Conservation (phyloP, 768 basidiomycete species). For the Phanerochaete sordida region DNA sequence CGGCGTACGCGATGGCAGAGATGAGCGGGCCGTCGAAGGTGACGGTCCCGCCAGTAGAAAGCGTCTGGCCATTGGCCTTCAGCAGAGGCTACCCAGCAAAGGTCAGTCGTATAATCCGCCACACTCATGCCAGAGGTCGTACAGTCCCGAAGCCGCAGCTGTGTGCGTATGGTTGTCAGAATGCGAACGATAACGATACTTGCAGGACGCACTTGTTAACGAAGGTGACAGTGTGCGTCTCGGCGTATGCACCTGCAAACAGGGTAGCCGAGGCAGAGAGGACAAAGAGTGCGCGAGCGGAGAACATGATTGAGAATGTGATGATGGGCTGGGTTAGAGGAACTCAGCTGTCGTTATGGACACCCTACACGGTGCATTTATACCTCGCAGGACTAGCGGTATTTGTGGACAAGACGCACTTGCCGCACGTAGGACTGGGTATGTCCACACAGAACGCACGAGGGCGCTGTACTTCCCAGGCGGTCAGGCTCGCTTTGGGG, state of each 20-base stretch:
- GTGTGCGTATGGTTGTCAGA: no score
- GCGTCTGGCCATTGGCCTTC: slow-evolving; percentile 34
- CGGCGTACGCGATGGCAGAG: slow-evolving; percentile 41
- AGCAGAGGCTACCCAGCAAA: slow-evolving; percentile 30
- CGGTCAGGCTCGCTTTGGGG: no score
- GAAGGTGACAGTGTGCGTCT: not conserved
- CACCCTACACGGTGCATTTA: no score
- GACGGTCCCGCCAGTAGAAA: slow-evolving; percentile 35
- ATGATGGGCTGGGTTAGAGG: no score
- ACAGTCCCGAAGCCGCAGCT: not conserved
- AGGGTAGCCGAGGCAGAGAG: not conserved
- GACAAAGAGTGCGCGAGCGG: not conserved
- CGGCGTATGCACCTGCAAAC: not conserved
- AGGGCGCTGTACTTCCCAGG: no score
- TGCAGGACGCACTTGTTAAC: not conserved
- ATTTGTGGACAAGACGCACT: no score
- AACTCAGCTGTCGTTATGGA: no score
- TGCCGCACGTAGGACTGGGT: no score
- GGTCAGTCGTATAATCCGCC: not conserved
- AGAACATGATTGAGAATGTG: not conserved
- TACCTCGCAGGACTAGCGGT: no score
- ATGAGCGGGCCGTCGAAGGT: slow-evolving; percentile 27
- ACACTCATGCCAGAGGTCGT: not conserved
- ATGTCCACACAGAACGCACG: no score
- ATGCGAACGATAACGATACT: no score